A percentile compares a stretch with the other conserved stretches of the same genome.
Conservation (phyloP, 2,329 filamentous ascomycete species). For the Scleromitrula shiraiana region DNA sequence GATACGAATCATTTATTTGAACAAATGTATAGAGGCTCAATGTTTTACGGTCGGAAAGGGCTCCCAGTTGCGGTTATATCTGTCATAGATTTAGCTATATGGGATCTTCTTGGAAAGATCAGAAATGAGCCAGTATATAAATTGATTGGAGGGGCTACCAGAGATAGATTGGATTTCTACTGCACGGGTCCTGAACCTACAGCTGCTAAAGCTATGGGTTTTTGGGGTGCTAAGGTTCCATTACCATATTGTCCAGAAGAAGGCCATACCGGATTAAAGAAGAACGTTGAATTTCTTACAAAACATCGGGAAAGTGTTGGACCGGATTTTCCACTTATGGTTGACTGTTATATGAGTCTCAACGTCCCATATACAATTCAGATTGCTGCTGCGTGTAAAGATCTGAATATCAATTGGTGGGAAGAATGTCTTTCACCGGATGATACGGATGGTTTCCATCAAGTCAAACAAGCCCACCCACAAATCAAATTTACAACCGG, state of each 20-base stretch:
- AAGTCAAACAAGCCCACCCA: constrained; percentile 85
- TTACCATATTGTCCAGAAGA: constrained; percentile 86
- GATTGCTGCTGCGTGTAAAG: constrained; percentile 72
- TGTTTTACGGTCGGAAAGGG: constrained; percentile 95
- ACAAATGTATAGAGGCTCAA: constrained; percentile 91
- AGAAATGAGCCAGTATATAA: constrained; percentile 91
- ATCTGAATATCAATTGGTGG: constrained; percentile 93
- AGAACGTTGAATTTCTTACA: constrained; percentile 83
- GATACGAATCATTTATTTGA: constrained; percentile 91
- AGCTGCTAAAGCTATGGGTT: constrained; percentile 77
- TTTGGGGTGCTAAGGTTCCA: constrained; percentile 84
- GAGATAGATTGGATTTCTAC: constrained; percentile 80
- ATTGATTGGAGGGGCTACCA: constrained; percentile 84
- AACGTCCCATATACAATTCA: constrained; percentile 92
- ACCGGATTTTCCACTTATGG: constrained; percentile 85
- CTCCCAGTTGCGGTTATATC: constrained; percentile 86
- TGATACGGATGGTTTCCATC: constrained; percentile 82
- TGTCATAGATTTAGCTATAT: constrained; percentile 85
- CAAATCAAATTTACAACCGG: constrained; percentile 90
- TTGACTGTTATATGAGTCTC: constrained; percentile 95
- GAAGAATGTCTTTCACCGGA: constrained; percentile 89
- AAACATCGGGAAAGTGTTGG: constrained; percentile 79
- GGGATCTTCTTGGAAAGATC: constrained; percentile 88
- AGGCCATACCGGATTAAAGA: constrained; percentile 69
- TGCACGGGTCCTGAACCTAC: constrained; percentile 83